Evolutionary conservation across 2,329 filamentous ascomycete genomes (phyloP).

Genomic region (Dactylellina cionopaga): DNA sequence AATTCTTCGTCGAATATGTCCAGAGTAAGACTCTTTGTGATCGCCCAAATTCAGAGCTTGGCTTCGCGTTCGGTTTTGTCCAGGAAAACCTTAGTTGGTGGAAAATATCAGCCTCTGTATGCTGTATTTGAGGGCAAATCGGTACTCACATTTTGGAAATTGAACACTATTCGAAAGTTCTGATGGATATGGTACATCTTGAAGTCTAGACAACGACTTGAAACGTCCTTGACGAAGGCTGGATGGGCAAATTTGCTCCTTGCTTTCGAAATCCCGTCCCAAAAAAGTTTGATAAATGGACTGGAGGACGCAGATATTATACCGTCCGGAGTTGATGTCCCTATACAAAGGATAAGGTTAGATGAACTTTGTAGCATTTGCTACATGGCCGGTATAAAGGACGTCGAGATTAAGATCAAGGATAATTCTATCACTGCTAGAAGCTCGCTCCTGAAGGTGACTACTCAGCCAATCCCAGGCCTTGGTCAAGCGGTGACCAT

Average conservation of each 20-base stretch:
- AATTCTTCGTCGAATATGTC: background rate
- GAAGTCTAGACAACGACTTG: background rate
- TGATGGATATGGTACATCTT: conserved; percentile 20
- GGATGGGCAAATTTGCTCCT: conserved; percentile 31
- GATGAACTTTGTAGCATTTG: conserved; percentile 20
- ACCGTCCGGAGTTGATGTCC: conserved; percentile 23
- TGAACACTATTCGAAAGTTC: background rate
- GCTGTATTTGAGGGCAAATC: background rate
- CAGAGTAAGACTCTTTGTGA: too few species aligned
- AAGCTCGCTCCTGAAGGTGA: conserved; percentile 17
- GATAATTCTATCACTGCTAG: conserved; percentile 1
- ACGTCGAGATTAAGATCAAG: background rate
- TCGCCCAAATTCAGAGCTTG: too few species aligned
- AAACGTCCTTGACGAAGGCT: conserved; percentile 10
- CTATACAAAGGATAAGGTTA: conserved; percentile 10
- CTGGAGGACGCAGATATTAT: conserved; percentile 37
- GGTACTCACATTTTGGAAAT: background rate
- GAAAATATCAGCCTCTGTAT: background rate
- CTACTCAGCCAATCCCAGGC: conserved; percentile 19
- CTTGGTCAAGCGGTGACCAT: conserved; percentile 20
- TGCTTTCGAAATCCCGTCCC: background rate
- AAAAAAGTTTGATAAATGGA: background rate
- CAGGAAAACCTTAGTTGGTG: background rate
- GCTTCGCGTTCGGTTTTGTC: background rate
- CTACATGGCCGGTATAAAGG: conserved; percentile 28